Evolutionary conservation across 2,329 filamentous ascomycete genomes (phyloP), one percentile per base, ranked within the genome.

Genomic region (Talaromyces sp.): DNA sequence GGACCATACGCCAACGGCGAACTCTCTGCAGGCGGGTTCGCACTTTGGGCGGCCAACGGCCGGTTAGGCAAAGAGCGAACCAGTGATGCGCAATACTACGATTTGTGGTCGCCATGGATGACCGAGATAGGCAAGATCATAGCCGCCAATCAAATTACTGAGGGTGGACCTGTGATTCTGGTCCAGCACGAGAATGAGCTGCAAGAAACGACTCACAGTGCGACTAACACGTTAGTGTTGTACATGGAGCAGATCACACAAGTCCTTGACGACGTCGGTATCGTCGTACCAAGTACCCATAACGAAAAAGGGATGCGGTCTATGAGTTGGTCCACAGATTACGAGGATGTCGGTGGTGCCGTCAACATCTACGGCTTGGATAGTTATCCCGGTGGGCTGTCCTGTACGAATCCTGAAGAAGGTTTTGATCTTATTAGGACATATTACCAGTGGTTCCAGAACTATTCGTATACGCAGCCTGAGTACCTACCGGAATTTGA

Each of bases 101-200:
- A 76, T 31, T 71, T 72, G 2, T 84, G 81, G 81, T 73, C 76
- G 16, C 80, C 80, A 23, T 84, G 81, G 77, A 76, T 81, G 23
- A 66, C 68, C 5, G 69, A 78, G 59, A 75, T 84, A 28, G 81
- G 80, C 16, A 70, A 74, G 16, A 81, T 83, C 44, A 78, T 84
- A 61, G 78, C 77, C 1, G 74, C 72, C 35, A 83, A 84, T 0
- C 90, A 95, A 68, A 93, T 96, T 69, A 93, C 90, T 0, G 90
- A 93, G 60, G 91, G 89, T 0, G 91, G 91, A 0, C 90, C 90
- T 0, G 83, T 95, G 5, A 90, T 95, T 63, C 77, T 93, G 1
- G 82, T 89, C 46, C 91, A 96, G 72, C 88, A 89, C 0, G 91
- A 96, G 72, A 96, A 95, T 66, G 91, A 95, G 72, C 92, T 93